phyloP scores from a whole-genome alignment of 495 filamentous ascomycete genomes.

The Durotheca rogersii region DNA sequence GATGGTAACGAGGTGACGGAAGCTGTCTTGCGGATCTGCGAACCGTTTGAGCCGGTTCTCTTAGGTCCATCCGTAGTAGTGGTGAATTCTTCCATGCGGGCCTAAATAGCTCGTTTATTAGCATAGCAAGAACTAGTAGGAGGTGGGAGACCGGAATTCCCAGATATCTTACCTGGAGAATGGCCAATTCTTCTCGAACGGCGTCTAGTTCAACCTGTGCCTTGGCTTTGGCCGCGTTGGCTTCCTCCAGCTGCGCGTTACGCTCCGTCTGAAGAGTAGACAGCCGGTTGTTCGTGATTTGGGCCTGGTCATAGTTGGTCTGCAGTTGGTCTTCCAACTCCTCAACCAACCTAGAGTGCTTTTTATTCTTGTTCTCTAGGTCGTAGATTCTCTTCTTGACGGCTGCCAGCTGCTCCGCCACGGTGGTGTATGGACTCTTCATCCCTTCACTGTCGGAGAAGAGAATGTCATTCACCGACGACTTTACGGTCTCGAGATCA shows the following conservation, averaged over 20 bases:
- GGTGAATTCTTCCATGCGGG: conserved; percentile 56
- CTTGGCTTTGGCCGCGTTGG: conserved; percentile 49
- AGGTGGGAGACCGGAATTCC: background rate
- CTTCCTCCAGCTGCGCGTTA: conserved; percentile 60
- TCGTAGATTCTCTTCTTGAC: conserved; percentile 70
- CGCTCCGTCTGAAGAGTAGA: conserved; percentile 72
- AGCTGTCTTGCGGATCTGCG: conserved; percentile 78
- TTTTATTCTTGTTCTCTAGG: conserved; percentile 66
- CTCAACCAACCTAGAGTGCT: conserved; percentile 86
- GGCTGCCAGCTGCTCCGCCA: conserved; percentile 67
- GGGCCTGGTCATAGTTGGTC: conserved; percentile 89
- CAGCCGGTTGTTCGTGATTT: conserved; percentile 73
- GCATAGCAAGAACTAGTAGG: conserved; percentile 33
- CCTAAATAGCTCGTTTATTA: conserved; percentile 51
- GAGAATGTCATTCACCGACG: conserved; percentile 47
- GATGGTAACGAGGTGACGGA: conserved; percentile 85
- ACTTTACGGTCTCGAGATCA: conserved; percentile 54
- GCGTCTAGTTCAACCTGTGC: conserved; percentile 59
- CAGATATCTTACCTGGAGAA: conserved; percentile 60
- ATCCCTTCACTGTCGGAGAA: conserved; percentile 37
- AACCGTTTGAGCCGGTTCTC: conserved; percentile 71
- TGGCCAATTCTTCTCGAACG: conserved; percentile 60
- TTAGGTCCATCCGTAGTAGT: conserved; percentile 48
- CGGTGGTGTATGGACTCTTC: conserved; percentile 58
- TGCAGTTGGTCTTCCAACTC: conserved; percentile 98